Percentiles rank a stretch among this genome's conserved stretches.
phyloP scores from a whole-genome alignment of 352 stramenopile species.

The Phytophthora pini region DNA sequence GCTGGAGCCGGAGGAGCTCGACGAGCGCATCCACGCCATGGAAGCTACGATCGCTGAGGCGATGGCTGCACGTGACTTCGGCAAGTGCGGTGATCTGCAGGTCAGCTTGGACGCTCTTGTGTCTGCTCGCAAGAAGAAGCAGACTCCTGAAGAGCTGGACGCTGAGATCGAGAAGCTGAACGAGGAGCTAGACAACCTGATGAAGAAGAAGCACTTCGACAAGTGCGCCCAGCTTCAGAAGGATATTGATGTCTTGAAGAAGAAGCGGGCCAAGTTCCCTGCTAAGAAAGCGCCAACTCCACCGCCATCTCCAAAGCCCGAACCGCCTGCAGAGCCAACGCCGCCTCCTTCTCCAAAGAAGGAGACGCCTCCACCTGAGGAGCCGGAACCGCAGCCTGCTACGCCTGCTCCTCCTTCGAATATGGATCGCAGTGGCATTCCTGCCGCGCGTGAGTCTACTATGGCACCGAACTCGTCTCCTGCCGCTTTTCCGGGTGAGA shows the following conservation, averaged over 20 bases:
- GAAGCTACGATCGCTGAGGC: slow-evolving; percentile 74
- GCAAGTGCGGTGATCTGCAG: slow-evolving; percentile 78
- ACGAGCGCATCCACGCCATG: slow-evolving; percentile 78
- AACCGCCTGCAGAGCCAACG: slow-evolving; percentile 34
- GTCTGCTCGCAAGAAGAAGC: slow-evolving; percentile 83
- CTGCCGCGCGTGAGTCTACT: slow-evolving; percentile 13
- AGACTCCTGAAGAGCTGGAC: slow-evolving; percentile 86
- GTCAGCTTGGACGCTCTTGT: slow-evolving; percentile 73
- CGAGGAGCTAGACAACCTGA: slow-evolving; percentile 60
- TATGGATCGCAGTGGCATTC: slow-evolving; percentile 38
- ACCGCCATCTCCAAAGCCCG: slow-evolving; percentile 37
- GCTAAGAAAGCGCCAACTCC: slow-evolving; percentile 41
- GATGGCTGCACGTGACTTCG: slow-evolving; percentile 83
- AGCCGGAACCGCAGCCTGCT: slow-evolving; percentile 20
- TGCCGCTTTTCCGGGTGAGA: slow-evolving; percentile 52
- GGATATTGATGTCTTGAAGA: slow-evolving; percentile 84
- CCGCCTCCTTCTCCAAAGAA: slow-evolving; percentile 36
- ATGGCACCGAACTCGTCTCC: slow-evolving; percentile 55
- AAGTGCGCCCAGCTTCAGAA: slow-evolving; percentile 89
- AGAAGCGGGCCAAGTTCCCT: slow-evolving; percentile 66
- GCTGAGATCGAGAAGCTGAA: slow-evolving; percentile 81
- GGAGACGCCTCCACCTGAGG: slow-evolving; percentile 14
- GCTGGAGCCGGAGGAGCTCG: slow-evolving; percentile 81
- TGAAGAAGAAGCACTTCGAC: slow-evolving; percentile 88
- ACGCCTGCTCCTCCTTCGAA: slow-evolving; percentile 40